Base-by-base conservation (phyloP, 805 yeast species). In the Ogataea angusta region DNA sequence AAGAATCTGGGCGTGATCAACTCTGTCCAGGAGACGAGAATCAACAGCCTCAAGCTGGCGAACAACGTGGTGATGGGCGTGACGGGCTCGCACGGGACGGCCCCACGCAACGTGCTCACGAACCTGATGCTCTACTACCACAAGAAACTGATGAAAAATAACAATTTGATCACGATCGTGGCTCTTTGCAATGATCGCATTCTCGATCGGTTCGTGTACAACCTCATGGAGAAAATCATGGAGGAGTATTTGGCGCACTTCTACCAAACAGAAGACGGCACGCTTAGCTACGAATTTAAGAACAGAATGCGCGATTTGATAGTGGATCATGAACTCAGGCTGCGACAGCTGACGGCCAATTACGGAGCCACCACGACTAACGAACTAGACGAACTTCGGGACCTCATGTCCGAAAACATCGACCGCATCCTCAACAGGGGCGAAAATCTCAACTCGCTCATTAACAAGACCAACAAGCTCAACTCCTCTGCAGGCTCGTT, bases 381-480 rank as follows among this genome's bases (percentile, higher is more conserved):
- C 42, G 89, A 84, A 45, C 71, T 83, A 15, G 77, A 76, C 40
- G 80, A 80, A 54, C 85, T 84, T 17, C 68, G 82, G 48, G 74
- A 74, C 38, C 61, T 84, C 46, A 82, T 84, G 89, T 73, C 79
- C 44, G 85, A 81, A 45, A 85, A 84, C 53, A 79, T 84, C 39
- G 87, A 80, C 52, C 72, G 78, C 56, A 72, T 88, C 18, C 66
- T 87, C 51, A 79, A 78, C 49, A 73, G 96, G 37, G 95, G 95
- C 15, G 95, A 87, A 53, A 73, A 85, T 38, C 77, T 87, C 43
- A 75, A 78, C 49, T 62, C 75, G 28, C 68, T 87, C 47, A 91
- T 87, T 22, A 85, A 82, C 59, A 87, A 87, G 59, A 88, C 96
- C 1, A 82, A 84, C 46, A 70, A 79, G 38, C 71, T 87, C 60